phyloP scores from a whole-genome alignment of 1,284 basidiomycete genomes.

The Trichosporon faecale region DNA sequence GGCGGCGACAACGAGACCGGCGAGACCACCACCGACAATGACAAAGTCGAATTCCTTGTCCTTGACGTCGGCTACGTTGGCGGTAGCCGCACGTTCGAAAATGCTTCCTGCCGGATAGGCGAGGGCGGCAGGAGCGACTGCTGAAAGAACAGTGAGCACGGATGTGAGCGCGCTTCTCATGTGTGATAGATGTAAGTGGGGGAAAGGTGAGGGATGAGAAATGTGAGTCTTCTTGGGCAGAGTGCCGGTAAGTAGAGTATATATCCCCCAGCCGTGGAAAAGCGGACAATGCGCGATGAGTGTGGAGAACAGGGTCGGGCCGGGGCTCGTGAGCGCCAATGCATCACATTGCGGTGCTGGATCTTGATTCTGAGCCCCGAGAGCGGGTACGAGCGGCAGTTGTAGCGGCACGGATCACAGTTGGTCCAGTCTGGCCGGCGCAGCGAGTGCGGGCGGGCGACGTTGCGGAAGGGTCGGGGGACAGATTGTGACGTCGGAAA shows the following conservation, averaged over 20 bases:
- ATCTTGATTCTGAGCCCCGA: neutral
- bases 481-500: neutral
- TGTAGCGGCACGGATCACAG: constrained; percentile 4
- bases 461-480: neutral
- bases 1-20: constrained; percentile 67
- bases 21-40: constrained; percentile 61
- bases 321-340: neutral
- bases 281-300: neutral
- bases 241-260: neutral
- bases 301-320: neutral
- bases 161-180: constrained; percentile 11
- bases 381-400: constrained; percentile 7
- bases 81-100: constrained; percentile 28
- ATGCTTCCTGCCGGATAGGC: constrained; percentile 5
- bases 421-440: neutral
- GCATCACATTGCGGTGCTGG: constrained; percentile 9
- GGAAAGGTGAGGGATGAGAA: neutral
- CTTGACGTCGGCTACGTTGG: constrained; percentile 32
- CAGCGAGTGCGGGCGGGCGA: neutral
- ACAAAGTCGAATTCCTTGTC: constrained; percentile 49
- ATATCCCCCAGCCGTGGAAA: neutral
- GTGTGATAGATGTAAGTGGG: constrained; percentile 2
- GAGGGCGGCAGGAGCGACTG: constrained; percentile 5
- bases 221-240: neutral
- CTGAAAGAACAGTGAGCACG: constrained; percentile 9